Evolutionary conservation across 2,329 filamentous ascomycete genomes (phyloP).

Genomic region (Metarhizium rileyi): DNA sequence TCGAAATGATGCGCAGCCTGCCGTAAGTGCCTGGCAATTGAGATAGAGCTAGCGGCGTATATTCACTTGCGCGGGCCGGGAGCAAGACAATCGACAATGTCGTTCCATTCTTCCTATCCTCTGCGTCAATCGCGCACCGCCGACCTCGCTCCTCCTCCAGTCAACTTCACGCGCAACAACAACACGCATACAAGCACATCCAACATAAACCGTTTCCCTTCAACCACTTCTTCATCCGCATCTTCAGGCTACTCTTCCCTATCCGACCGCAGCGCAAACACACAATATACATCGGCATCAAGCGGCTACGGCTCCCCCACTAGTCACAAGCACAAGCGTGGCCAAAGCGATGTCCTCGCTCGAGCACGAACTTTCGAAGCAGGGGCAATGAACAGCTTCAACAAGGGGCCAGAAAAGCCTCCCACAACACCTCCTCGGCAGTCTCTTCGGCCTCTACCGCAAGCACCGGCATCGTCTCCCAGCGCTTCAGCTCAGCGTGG

Average conservation of each 20-base stretch:
- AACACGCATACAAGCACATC: slow-evolving; percentile 16
- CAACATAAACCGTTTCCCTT: slow-evolving; percentile 50
- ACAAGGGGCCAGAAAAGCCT: slow-evolving; percentile 47
- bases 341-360: slow-evolving; percentile 59
- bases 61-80: slow-evolving; percentile 7
- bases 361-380: slow-evolving; percentile 39
- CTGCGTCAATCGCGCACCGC: slow-evolving; percentile 46
- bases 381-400: slow-evolving; percentile 32
- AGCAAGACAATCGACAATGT: slow-evolving; percentile 32
- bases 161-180: not conserved
- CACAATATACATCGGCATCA: slow-evolving; percentile 64
- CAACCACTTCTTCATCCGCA: slow-evolving; percentile 60
- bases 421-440: slow-evolving; percentile 67
- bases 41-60: not conserved
- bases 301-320: slow-evolving; percentile 38
- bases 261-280: slow-evolving; percentile 46
- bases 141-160: slow-evolving; percentile 22
- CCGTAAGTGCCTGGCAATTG: not conserved
- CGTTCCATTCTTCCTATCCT: slow-evolving; percentile 45
- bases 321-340: slow-evolving; percentile 53
- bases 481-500: slow-evolving; percentile 25
- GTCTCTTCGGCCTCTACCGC: slow-evolving; percentile 65
- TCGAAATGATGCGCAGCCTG: slow-evolving; percentile 5
- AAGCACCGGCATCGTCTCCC: slow-evolving; percentile 44
- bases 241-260: slow-evolving; percentile 57